phyloP scores from a whole-genome alignment of 805 yeast genomes.

The Helenozyma baotianmanensis region DNA sequence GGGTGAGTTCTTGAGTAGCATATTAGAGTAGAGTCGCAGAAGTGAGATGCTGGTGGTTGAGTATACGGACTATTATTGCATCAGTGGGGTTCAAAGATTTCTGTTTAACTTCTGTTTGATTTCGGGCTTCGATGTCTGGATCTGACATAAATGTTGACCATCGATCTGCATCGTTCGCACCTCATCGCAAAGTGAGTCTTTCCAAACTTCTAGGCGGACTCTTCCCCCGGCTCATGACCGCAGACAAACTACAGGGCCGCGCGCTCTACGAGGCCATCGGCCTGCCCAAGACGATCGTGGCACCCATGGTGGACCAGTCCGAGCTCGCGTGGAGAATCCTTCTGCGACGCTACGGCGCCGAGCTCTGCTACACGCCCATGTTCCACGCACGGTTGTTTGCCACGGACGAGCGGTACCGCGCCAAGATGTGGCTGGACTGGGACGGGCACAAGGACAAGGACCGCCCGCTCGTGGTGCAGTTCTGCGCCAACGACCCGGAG shows the following conservation, averaged over 20 bases:
- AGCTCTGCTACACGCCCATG: conserved; percentile 95
- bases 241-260: conserved; percentile 48
- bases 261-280: conserved; percentile 67
- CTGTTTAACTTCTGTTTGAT: too few species aligned
- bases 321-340: conserved; percentile 94
- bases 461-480: conserved; percentile 88
- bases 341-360: conserved; percentile 86
- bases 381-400: conserved; percentile 89
- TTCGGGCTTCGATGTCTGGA: too few species aligned
- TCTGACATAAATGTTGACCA: too few species aligned
- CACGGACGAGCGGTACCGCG: conserved; percentile 73
- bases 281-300: conserved; percentile 77
- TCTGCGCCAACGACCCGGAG: conserved; percentile 95
- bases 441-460: conserved; percentile 73
- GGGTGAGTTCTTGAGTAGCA: too few species aligned
- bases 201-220: background rate
- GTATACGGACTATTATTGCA: too few species aligned
- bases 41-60: too few species aligned
- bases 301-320: conserved; percentile 98
- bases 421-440: conserved; percentile 59
- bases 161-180: too few species aligned
- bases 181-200: conserved; percentile 7
- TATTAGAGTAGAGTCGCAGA: too few species aligned
- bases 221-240: conserved; percentile 9
- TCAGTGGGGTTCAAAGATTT: too few species aligned